These are phyloP conservation scores for Leishmania martiniquensis DNA, from an alignment of 208 protist genomes.

Conservation along the genomic window DNA sequence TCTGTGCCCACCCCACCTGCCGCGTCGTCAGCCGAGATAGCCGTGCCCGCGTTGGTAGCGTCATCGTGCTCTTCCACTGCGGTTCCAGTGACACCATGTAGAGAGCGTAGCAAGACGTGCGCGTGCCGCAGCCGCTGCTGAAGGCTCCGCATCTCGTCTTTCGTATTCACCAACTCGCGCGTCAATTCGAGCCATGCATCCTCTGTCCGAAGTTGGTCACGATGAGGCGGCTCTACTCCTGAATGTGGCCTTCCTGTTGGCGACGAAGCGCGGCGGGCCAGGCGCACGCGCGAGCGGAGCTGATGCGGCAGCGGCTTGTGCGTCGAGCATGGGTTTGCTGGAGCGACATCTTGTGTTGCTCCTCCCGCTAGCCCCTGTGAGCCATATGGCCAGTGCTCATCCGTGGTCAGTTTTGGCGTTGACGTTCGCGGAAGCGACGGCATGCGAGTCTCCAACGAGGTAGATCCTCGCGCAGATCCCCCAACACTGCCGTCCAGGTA, in stretches of 20 bases:
- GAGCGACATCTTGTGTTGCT: background rate
- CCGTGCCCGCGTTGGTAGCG: background rate
- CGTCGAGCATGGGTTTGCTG: background rate
- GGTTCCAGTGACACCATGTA: slow-evolving; percentile 23
- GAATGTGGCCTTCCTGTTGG: background rate
- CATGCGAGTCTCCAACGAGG: background rate
- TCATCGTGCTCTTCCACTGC: background rate
- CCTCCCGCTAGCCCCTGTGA: background rate
- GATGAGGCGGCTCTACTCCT: background rate
- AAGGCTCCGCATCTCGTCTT: slow-evolving; percentile 36
- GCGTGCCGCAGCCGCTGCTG: slow-evolving; percentile 43
- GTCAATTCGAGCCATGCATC: slow-evolving; percentile 30
- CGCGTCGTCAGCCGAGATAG: background rate
- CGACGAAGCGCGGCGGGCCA: slow-evolving; percentile 1
- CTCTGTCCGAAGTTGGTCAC: slow-evolving; percentile 14
- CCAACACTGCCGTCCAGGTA: background rate
- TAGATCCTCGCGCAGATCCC: background rate
- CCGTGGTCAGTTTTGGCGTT: background rate
- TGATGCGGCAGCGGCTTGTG: slow-evolving; percentile 19
- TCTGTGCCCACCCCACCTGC: background rate
- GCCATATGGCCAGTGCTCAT: background rate
- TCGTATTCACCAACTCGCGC: slow-evolving; percentile 37
- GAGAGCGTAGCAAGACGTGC: slow-evolving; percentile 27
- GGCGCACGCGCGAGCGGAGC: slow-evolving; percentile 17
- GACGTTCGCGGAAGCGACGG: background rate